Conservation (phyloP, 2,329 filamentous ascomycete genomes). For the Fusarium marasasianum region DNA sequence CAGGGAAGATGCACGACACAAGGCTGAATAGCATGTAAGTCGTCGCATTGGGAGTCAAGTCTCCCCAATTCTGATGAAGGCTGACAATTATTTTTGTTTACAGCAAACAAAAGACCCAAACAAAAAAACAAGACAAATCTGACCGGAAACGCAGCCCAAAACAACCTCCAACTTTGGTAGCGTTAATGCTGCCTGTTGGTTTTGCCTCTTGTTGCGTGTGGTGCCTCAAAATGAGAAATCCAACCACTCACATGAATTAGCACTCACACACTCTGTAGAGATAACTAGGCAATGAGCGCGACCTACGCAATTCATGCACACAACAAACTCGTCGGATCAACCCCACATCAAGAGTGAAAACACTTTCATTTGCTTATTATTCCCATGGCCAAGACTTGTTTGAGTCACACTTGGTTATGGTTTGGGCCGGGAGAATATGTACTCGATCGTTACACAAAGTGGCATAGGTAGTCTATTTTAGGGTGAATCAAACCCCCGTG, state of each 20-base stretch:
- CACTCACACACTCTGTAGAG: background rate
- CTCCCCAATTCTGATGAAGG: background rate
- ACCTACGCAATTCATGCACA: slow-evolving; percentile 2
- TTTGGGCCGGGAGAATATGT: background rate
- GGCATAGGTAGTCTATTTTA: background rate
- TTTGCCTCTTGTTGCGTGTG: background rate
- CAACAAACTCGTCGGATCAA: background rate
- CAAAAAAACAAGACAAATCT: background rate
- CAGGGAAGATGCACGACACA: background rate
- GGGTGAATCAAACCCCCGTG: background rate
- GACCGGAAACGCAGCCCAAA: background rate
- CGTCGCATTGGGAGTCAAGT: background rate
- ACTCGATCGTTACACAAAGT: slow-evolving; percentile 1
- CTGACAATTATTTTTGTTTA: background rate
- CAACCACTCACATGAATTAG: background rate
- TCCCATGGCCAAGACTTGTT: background rate
- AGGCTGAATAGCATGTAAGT: slow-evolving; percentile 10
- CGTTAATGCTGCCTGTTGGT: slow-evolving; percentile 18
- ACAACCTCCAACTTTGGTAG: background rate
- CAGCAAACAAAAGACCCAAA: background rate
- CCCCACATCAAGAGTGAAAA: background rate
- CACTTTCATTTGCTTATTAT: background rate
- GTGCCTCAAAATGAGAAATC: background rate
- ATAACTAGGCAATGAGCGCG: slow-evolving; percentile 15
- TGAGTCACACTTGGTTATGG: slow-evolving; percentile 1